Evolutionary conservation across 148 eudicot species (phyloP).

Genomic region (Cornus suecica): DNA sequence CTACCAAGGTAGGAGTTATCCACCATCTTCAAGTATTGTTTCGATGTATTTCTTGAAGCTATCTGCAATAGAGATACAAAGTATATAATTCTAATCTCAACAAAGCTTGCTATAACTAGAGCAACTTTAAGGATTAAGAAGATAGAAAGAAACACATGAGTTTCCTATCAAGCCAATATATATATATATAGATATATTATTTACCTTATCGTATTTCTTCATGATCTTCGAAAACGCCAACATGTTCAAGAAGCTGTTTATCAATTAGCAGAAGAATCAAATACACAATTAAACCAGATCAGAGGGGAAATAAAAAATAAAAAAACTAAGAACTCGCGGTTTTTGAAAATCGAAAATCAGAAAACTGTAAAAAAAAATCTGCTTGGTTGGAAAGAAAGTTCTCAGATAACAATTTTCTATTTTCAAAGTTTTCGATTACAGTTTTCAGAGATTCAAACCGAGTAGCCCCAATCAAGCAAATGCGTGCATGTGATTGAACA

Average conservation of each 20-base stretch:
- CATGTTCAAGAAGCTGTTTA: conserved; percentile 34
- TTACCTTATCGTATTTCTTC: conserved; percentile 49
- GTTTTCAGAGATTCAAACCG: too few relatives aligned
- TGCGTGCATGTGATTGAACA: neutral
- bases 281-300: neutral
- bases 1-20: conserved; percentile 19
- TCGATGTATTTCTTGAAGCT: conserved; percentile 19
- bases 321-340: too few relatives aligned
- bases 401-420: too few relatives aligned
- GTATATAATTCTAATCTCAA: neutral
- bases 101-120: neutral
- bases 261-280: neutral
- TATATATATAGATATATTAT: too few relatives aligned
- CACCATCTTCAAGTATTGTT: conserved; percentile 15
- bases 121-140: neutral
- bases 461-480: too few relatives aligned
- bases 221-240: conserved; percentile 41
- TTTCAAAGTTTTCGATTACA: too few relatives aligned
- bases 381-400: too few relatives aligned
- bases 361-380: too few relatives aligned
- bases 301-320: neutral
- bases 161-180: too few relatives aligned
- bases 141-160: neutral
- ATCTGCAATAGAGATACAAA: neutral
- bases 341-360: too few relatives aligned